phyloP scores from a whole-genome alignment of 805 yeast species.

The Kockiozyma suomiensis region DNA sequence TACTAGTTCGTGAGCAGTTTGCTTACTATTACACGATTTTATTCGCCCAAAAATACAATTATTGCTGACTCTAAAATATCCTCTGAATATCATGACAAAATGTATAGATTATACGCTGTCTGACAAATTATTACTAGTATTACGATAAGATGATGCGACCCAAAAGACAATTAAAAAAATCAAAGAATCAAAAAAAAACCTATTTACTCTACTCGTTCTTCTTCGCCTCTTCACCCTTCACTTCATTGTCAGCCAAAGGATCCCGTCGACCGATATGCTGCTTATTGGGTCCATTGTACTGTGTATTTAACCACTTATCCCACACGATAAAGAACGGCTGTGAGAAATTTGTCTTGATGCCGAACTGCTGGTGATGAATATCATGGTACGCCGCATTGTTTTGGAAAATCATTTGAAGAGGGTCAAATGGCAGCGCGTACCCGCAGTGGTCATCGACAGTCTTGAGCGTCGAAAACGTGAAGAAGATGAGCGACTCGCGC shows the following conservation, averaged over 20 bases:
- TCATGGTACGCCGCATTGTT: slow-evolving; percentile 96
- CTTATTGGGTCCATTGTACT: slow-evolving; percentile 40
- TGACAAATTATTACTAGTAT: background rate
- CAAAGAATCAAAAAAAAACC: background rate
- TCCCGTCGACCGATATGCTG: slow-evolving; percentile 21
- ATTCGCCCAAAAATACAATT: too few relatives aligned
- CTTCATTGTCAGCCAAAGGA: background rate
- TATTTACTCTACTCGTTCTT: slow-evolving; percentile 12
- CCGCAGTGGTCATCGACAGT: slow-evolving; percentile 99
- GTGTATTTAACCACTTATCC: slow-evolving; percentile 76
- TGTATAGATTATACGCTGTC: background rate
- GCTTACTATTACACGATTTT: background rate
- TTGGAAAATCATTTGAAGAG: slow-evolving; percentile 88
- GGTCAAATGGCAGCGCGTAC: slow-evolving; percentile 88
- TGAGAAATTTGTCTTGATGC: slow-evolving; percentile 87
- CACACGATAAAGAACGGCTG: slow-evolving; percentile 97
- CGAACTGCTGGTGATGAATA: slow-evolving; percentile 96
- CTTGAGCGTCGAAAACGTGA: slow-evolving; percentile 87
- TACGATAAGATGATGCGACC: background rate
- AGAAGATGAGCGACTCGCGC: slow-evolving; percentile 74
- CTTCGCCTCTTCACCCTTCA: slow-evolving; percentile 14
- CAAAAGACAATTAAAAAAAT: too few relatives aligned
- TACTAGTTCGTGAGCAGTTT: background rate
- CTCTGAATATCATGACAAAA: too few relatives aligned
- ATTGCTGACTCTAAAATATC: too few relatives aligned